Evolutionary conservation across 305 asterid genomes (phyloP), one percentile per base, ranked within the genome.

Genomic region (Petunia hybrid): DNA sequence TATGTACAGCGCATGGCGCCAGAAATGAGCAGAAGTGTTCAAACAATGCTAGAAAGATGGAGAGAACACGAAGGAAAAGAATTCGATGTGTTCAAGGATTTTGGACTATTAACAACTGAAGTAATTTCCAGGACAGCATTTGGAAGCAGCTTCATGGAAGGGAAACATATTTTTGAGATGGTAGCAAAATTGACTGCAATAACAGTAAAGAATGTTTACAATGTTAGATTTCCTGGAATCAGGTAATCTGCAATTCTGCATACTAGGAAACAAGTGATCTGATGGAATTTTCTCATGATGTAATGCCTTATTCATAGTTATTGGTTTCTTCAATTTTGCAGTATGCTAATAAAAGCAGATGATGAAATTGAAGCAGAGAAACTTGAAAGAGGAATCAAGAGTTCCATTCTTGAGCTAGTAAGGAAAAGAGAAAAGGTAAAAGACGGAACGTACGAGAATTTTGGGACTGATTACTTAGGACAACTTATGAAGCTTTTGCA

Each of bases 91-190:
- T 91, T 87, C 38, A 87, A 86, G 68, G 94, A 91, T 63, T 91
- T 91, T 81, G 88, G 89, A 35, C 43, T 90, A 1, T 67, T 94
- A 79, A 88, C 98, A 43, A 90, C 97, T 57, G 95, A 92, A 43
- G 84, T 92, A n/a, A 90, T 94, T 67, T 92, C 98, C 22, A 90
- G 87, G 85, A 92, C 96, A 56, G 98, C 98, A 31, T 94, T 94
- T 48, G 98, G 98, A 7, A 92, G 98, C 85, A 92, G 92, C 84
- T 94, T 89, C 56, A 40, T 83, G 79, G 98, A 94, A 84, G 98
- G 98, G 78, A 85, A 90, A 83, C 85, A 76, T 45, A 89, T 94
- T 40, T 94, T 94, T 71, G 95, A 91, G 55, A 91, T 86, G 92
- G 66, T 94, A 83, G 87, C 82, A 82, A 90, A 91, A 70, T 80